Percentiles rank a stretch among this genome's conserved stretches.
Conservation (phyloP, 805 yeast species). For the Candida silvicultrix region DNA sequence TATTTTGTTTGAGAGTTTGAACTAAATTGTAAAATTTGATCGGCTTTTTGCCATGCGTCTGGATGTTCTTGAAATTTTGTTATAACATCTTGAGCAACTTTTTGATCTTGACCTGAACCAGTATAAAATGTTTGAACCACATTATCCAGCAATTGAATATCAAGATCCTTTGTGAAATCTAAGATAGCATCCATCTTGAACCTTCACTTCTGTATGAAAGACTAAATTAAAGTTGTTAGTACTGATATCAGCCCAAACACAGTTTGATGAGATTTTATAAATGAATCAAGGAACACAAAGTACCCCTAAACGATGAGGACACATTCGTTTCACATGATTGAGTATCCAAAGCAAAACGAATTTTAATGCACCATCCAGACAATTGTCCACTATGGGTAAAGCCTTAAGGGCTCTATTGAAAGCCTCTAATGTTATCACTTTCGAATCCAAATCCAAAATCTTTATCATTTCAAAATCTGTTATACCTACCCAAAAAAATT, state of each 20-base stretch:
- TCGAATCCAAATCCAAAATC: background rate
- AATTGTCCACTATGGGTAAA: too few species aligned
- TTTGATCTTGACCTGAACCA: constrained; percentile 64
- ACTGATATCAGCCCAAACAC: background rate
- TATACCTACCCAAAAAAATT: too few species aligned
- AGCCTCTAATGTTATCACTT: too few species aligned
- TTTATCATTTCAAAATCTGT: too few species aligned
- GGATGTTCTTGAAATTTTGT: constrained; percentile 88
- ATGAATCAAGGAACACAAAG: too few species aligned
- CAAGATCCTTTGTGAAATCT: constrained; percentile 81
- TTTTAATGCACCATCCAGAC: background rate
- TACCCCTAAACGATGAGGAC: background rate
- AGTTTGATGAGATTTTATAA: too few species aligned
- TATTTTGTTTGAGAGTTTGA: constrained; percentile 83
- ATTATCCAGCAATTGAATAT: constrained; percentile 70
- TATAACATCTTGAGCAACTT: constrained; percentile 63
- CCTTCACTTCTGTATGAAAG: too few species aligned
- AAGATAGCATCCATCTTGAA: constrained; percentile 73
- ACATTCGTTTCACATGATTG: background rate
- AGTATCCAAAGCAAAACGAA: background rate
- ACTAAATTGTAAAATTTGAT: constrained; percentile 75
- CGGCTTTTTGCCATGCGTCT: constrained; percentile 94
- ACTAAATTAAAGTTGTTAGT: background rate
- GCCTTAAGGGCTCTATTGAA: too few species aligned
- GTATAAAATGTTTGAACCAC: constrained; percentile 81